phyloP scores from a whole-genome alignment of 805 yeast species.

The Yarrowia sp. region DNA sequence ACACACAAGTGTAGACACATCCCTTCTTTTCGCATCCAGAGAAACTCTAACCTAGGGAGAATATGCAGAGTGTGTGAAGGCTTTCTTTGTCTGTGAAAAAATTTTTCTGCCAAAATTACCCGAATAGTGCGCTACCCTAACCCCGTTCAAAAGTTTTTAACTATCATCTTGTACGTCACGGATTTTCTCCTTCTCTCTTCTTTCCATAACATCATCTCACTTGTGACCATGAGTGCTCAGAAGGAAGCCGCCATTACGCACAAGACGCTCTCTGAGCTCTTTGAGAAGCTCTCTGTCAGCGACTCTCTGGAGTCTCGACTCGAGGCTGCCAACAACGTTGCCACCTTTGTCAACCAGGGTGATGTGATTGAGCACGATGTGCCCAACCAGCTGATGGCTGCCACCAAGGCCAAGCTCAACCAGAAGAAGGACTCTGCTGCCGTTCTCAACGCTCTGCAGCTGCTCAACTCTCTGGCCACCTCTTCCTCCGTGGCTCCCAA shows the following conservation, averaged over 20 bases:
- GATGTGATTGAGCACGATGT: conserved; percentile 98
- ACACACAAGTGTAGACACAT: conserved; percentile 6
- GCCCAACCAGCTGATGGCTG: conserved; percentile 84
- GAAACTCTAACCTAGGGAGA: too few relatives aligned
- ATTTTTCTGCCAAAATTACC: conserved; percentile 17
- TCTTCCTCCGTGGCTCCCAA: conserved; percentile 78
- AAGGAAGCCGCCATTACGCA: conserved; percentile 40
- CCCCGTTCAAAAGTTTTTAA: conserved; percentile 34
- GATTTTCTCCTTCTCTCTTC: conserved; percentile 19
- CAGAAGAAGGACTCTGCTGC: conserved; percentile 75
- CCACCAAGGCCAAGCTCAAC: conserved; percentile 75
- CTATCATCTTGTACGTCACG: conserved; percentile 25
- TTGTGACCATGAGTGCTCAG: conserved; percentile 40
- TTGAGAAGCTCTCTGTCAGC: conserved; percentile 91
- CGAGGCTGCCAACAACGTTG: conserved; percentile 85
- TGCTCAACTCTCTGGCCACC: conserved; percentile 84
- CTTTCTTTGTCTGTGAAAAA: conserved; percentile 38
- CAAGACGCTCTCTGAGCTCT: conserved; percentile 64
- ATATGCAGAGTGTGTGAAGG: neutral
- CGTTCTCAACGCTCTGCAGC: conserved; percentile 81
- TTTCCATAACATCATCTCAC: conserved; percentile 18
- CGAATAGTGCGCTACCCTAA: neutral
- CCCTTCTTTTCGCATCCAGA: too few relatives aligned
- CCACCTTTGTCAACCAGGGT: conserved; percentile 87
- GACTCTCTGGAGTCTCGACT: conserved; percentile 75